Evolutionary conservation across 2,329 filamentous ascomycete genomes (phyloP).

Genomic region (Colletotrichum sp.): DNA sequence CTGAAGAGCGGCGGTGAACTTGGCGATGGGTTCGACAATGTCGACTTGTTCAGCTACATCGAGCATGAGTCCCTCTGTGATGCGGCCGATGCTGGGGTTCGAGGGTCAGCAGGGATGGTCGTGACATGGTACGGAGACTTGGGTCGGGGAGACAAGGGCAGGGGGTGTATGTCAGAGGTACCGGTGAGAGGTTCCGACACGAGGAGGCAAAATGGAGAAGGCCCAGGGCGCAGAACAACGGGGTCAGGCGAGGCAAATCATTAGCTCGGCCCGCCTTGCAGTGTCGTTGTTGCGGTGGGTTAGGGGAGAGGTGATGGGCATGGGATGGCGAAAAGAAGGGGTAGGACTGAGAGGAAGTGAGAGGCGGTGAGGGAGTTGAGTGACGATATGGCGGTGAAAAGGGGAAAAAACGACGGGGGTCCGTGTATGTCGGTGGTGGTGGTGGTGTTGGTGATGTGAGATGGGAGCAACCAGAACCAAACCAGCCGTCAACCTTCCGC

Average conservation of each 20-base stretch:
- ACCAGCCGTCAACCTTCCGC: background rate
- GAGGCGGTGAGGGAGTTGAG: constrained; percentile 3
- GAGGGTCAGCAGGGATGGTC: constrained; percentile 1
- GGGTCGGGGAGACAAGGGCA: constrained; percentile 4
- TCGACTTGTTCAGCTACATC: constrained; percentile 76
- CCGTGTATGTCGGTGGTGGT: background rate
- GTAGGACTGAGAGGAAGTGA: background rate
- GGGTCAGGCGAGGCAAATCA: constrained; percentile 22
- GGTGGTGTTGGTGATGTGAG: background rate
- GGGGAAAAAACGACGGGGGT: background rate
- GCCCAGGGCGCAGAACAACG: background rate
- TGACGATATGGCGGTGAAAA: constrained; percentile 8
- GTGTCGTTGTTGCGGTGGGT: background rate
- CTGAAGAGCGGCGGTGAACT: constrained; percentile 73
- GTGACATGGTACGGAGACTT: constrained; percentile 4
- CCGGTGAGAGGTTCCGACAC: constrained; percentile 10
- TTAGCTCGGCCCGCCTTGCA: constrained; percentile 6
- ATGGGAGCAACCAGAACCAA: background rate
- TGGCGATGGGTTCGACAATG: constrained; percentile 82
- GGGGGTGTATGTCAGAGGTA: constrained; percentile 1
- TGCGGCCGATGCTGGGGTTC: constrained; percentile 72
- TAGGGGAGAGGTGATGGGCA: constrained; percentile 1
- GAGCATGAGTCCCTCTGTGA: constrained; percentile 80
- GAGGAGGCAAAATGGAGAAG: background rate
- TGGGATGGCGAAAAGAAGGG: background rate